These are phyloP conservation scores for Ceratopteris richardii DNA, from an alignment of 75 land plant species.

Conservation along the genomic window DNA sequence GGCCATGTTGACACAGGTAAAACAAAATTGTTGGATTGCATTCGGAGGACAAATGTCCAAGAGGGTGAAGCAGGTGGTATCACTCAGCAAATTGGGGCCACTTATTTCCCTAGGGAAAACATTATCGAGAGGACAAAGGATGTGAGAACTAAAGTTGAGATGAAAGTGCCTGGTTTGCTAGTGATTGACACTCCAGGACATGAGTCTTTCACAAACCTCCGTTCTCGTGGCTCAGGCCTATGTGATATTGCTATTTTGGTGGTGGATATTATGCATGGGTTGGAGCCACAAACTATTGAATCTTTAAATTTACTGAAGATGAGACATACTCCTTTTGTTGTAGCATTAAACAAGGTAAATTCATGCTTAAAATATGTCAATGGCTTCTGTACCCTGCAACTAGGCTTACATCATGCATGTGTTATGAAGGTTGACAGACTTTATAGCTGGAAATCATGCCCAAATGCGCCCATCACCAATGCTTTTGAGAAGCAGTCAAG, in stretches of 20 bases:
- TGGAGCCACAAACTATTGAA: constrained; percentile 96
- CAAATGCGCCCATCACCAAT: constrained; percentile 68
- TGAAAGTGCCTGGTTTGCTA: constrained; percentile 87
- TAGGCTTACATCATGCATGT: too few relatives aligned
- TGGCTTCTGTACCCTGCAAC: too few relatives aligned
- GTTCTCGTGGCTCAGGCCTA: constrained; percentile 93
- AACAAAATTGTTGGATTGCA: constrained; percentile 94
- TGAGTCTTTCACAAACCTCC: constrained; percentile 86
- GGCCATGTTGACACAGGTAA: constrained; percentile 99
- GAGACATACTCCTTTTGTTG: constrained; percentile 87
- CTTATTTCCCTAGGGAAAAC: constrained; percentile 95
- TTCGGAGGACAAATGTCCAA: constrained; percentile 96
- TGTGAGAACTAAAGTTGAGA: constrained; percentile 65
- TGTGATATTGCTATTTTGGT: constrained; percentile 98
- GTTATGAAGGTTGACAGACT: constrained; percentile 77
- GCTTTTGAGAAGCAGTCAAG: constrained; percentile 63
- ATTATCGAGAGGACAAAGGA: constrained; percentile 94
- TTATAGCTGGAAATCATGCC: constrained; percentile 73
- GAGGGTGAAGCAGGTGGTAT: constrained; percentile 99
- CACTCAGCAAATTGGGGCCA: constrained; percentile 98
- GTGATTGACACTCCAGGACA: constrained; percentile 99
- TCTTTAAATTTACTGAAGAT: constrained; percentile 79
- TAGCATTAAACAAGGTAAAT: constrained; percentile 91
- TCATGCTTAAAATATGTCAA: not conserved
- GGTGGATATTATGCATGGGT: constrained; percentile 97